Evolutionary conservation across 2,329 filamentous ascomycete species (phyloP), one percentile per base, ranked within the genome.

Genomic region (Colletotrichum higginsianum): DNA sequence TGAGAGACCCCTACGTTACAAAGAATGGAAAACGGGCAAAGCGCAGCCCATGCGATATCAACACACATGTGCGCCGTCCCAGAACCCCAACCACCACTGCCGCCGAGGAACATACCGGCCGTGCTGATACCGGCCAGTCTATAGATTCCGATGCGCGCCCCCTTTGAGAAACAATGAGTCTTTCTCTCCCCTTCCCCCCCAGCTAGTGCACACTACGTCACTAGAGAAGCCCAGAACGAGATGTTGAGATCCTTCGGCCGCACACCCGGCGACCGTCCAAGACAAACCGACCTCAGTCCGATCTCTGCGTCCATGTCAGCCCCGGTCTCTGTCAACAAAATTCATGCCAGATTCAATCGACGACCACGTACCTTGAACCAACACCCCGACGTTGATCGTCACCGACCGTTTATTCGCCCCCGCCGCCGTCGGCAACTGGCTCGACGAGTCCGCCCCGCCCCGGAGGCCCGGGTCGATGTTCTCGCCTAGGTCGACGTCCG

Each of bases 191-290:
- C 30, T 6, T 30, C 4, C 30, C 30, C 30, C 30, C 6, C 30
- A 8, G 30, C 2, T 30, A 30, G 30, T 30, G 30, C 8, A 30
- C 30, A 30, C 30, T 30, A 30, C 30, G 30, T 30, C 30, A 26
- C 26, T 26, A 26, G 26, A 26, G 71, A 63, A 26, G 61, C 61
- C 73, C 73, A 74, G 46, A 74, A 74, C 3, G 73, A 64, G 16
- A 61, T 16, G 18, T 73, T 65, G 1, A 85, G 74, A 53, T 85
- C 82, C 49, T 77, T 80, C 0, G 81, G 81, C 8, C 83, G 79
- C 12, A 84, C 70, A 0, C 82, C 83, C 0, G 83, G 83, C 2
- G 78, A 78, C 6, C 81, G 77, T 11, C 83, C 83, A 9, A 85
- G 73, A 50, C 83, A 85, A 8, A 85, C 79, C 18, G 82, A 79